These are phyloP conservation scores for Lippia alba DNA, from an alignment of 305 asterid species.

Conservation along the genomic window DNA sequence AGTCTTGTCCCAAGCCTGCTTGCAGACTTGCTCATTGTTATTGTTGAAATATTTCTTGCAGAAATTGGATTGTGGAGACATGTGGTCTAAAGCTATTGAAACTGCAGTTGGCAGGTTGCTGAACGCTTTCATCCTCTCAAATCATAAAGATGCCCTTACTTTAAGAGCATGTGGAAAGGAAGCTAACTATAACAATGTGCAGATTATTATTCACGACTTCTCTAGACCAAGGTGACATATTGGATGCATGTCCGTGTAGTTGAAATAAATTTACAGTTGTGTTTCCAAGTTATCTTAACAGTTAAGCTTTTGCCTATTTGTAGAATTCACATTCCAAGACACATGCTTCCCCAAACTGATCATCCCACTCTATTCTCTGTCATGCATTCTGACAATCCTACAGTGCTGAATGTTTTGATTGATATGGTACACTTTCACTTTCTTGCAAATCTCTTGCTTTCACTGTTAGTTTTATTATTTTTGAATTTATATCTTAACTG, in stretches of 20 bases:
- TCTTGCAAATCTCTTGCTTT: constrained; percentile 25
- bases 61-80: constrained; percentile 75
- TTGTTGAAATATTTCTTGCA: constrained; percentile 45
- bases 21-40: constrained; percentile 31
- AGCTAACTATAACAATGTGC: constrained; percentile 65
- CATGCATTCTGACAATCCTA: constrained; percentile 70
- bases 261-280: constrained; percentile 28
- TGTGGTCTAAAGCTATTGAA: constrained; percentile 88
- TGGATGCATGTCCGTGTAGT: constrained; percentile 27
- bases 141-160: constrained; percentile 74
- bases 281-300: constrained; percentile 29
- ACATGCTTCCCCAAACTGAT: constrained; percentile 93
- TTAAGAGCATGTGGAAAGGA: constrained; percentile 84
- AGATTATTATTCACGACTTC: constrained; percentile 82
- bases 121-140: constrained; percentile 85
- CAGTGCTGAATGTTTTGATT: constrained; percentile 79
- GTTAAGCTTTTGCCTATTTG: constrained; percentile 36
- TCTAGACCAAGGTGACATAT: constrained; percentile 71
- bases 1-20: constrained; percentile 28
- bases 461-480: constrained; percentile 3
- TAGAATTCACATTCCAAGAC: constrained; percentile 82
- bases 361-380: constrained; percentile 85
- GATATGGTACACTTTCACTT: constrained; percentile 68
- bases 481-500: constrained; percentile 5
- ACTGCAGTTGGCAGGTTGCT: constrained; percentile 80